phyloP scores from a whole-genome alignment of 495 filamentous ascomycete species.

The Neurospora cerealis region DNA sequence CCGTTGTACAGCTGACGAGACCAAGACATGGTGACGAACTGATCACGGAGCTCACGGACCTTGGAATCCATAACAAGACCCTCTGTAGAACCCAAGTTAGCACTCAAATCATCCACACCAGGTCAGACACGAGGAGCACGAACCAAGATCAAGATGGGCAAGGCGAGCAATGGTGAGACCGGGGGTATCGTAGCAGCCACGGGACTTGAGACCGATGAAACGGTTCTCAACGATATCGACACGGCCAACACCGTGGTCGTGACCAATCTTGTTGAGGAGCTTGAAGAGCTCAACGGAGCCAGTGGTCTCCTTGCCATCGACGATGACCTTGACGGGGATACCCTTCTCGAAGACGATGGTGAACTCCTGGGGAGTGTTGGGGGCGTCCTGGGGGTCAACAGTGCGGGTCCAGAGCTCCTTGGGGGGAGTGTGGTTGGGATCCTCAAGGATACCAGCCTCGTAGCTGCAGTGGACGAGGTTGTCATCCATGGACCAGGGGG shows the following conservation, averaged over 20 bases:
- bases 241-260: conserved; percentile 68
- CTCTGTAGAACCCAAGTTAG: conserved; percentile 23
- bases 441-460: conserved; percentile 73
- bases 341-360: conserved; percentile 78
- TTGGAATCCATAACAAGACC: conserved; percentile 77
- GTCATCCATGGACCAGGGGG: conserved; percentile 80
- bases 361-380: conserved; percentile 67
- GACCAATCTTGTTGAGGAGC: conserved; percentile 66
- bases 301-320: conserved; percentile 55
- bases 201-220: conserved; percentile 55
- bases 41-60: conserved; percentile 77
- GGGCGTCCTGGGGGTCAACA: conserved; percentile 63
- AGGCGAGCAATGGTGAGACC: conserved; percentile 58
- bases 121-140: not conserved
- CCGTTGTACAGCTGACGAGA: conserved; percentile 73
- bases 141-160: conserved; percentile 65
- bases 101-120: not conserved
- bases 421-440: conserved; percentile 54
- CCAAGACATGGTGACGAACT: conserved; percentile 69
- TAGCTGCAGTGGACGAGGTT: conserved; percentile 89
- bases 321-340: conserved; percentile 56
- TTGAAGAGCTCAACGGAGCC: conserved; percentile 74
- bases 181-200: conserved; percentile 84
- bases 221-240: conserved; percentile 79
- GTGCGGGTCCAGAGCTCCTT: conserved; percentile 82